Percentiles rank a stretch among this genome's conserved stretches.
Conservation (phyloP, 1,284 basidiomycete species). For the Fomitopsis schrenkii region DNA sequence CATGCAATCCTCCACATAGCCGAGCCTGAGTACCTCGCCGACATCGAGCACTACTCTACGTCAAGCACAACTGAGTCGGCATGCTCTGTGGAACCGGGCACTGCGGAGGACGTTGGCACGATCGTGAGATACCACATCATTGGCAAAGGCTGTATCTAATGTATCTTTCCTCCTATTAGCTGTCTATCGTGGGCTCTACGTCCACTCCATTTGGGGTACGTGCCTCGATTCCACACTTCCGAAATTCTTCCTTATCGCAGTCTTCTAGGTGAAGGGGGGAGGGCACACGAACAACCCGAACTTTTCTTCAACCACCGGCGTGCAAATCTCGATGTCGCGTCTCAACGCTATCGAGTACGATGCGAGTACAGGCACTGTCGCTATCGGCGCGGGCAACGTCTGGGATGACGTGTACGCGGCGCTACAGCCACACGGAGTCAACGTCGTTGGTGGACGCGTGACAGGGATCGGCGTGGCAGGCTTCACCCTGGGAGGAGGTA, state of each 20-base stretch:
- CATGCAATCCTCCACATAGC: conserved; percentile 7
- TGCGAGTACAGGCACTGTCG: conserved; percentile 27
- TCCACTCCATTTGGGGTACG: conserved; percentile 37
- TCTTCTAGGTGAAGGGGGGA: conserved; percentile 41
- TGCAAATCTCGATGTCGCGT: conserved; percentile 45
- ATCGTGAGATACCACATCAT: conserved; percentile 19
- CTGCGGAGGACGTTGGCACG: conserved; percentile 22
- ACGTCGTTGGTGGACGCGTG: conserved; percentile 42
- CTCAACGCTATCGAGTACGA: conserved; percentile 39
- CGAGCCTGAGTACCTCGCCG: conserved; percentile 17
- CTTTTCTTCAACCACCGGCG: conserved; percentile 48
- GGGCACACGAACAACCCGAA: conserved; percentile 44
- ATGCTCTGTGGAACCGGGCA: conserved; percentile 25
- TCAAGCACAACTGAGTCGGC: conserved; percentile 20
- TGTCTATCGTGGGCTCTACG: conserved; percentile 39
- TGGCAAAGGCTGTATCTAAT: conserved; percentile 3
- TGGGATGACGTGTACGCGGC: conserved; percentile 47
- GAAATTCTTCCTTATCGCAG: not conserved
- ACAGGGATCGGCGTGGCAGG: conserved; percentile 37
- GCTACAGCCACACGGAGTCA: conserved; percentile 31
- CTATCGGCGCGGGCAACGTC: conserved; percentile 43
- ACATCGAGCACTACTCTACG: conserved; percentile 26
- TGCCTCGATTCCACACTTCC: not conserved
- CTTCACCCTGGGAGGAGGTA: conserved; percentile 40
- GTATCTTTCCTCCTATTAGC: conserved; percentile 20